Conservation (phyloP, 306 rosid species). For the Rubus idaeus region DNA sequence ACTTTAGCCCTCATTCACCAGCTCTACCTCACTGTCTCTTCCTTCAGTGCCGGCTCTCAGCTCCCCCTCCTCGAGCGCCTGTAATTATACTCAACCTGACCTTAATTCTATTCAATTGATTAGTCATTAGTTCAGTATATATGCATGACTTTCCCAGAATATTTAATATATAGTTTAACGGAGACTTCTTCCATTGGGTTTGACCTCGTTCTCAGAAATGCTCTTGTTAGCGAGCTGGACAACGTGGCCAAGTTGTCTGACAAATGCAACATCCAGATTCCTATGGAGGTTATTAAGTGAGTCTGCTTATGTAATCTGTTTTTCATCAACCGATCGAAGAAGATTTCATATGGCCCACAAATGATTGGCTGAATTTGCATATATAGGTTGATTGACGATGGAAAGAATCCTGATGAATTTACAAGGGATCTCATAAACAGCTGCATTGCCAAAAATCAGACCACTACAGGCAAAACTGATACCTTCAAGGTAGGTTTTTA, state of each 20-base stretch:
- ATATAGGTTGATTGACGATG: constrained; percentile 82
- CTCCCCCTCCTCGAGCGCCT: constrained; percentile 86
- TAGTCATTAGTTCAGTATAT: neutral
- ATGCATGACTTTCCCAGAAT: neutral
- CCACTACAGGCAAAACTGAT: constrained; percentile 86
- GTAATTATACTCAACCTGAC: constrained; percentile 41
- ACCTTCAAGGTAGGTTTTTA: constrained; percentile 64
- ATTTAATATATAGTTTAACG: neutral
- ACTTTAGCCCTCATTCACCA: constrained; percentile 87
- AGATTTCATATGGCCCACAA: neutral
- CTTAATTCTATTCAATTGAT: constrained; percentile 1
- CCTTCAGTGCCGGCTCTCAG: constrained; percentile 80
- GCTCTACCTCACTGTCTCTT: constrained; percentile 85
- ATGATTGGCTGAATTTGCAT: constrained; percentile 23
- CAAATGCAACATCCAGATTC: constrained; percentile 90
- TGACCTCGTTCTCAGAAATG: constrained; percentile 47
- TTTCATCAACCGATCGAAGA: constrained; percentile 18
- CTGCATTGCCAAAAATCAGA: constrained; percentile 91
- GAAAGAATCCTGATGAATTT: constrained; percentile 97
- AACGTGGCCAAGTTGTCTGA: constrained; percentile 80
- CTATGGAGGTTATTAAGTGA: constrained; percentile 95
- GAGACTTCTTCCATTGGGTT: constrained; percentile 8
- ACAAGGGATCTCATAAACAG: constrained; percentile 84
- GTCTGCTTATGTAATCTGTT: constrained; percentile 30
- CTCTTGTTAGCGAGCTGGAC: constrained; percentile 82